Percentiles rank a stretch among this genome's conserved stretches.
These are phyloP conservation scores for Coleophoma eucalyptorum DNA, from an alignment of 2,329 filamentous ascomycete species.

Conservation along the genomic window DNA sequence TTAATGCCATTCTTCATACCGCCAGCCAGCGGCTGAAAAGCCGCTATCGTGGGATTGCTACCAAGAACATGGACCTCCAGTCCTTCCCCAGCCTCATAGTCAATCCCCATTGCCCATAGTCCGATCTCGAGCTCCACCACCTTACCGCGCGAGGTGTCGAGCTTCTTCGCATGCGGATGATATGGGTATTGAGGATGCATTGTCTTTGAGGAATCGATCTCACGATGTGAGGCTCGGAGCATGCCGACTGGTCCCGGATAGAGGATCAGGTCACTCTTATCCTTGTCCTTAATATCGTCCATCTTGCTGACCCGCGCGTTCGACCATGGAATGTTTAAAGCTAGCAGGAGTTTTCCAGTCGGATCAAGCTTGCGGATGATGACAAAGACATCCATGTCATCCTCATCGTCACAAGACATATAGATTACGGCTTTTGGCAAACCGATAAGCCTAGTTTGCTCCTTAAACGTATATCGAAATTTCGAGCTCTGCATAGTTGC, in stretches of 20 bases:
- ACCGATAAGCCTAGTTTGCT: constrained; percentile 37
- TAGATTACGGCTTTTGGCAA: constrained; percentile 42
- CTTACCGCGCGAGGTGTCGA: constrained; percentile 7
- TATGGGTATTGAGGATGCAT: constrained; percentile 4
- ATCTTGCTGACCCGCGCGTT: background rate
- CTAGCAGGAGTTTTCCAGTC: constrained; percentile 36
- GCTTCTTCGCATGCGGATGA: constrained; percentile 7
- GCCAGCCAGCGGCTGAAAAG: too few species aligned
- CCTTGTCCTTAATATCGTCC: background rate
- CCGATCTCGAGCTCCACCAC: constrained; percentile 11
- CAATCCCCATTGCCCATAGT: constrained; percentile 12
- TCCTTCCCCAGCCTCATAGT: constrained; percentile 11
- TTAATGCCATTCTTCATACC: background rate
- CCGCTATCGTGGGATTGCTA: background rate
- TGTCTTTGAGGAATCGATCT: background rate
- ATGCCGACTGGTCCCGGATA: constrained; percentile 8
- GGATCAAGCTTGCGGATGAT: constrained; percentile 40
- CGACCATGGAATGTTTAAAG: constrained; percentile 36
- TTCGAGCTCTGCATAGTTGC: constrained; percentile 30
- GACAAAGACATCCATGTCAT: constrained; percentile 42
- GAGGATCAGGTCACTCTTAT: background rate
- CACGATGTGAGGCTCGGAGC: constrained; percentile 10
- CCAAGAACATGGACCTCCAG: background rate
- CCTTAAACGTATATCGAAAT: constrained; percentile 36
- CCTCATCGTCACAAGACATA: constrained; percentile 35